Base-by-base conservation (phyloP, 257 asterid species). In the Catharanthus roseus region DNA sequence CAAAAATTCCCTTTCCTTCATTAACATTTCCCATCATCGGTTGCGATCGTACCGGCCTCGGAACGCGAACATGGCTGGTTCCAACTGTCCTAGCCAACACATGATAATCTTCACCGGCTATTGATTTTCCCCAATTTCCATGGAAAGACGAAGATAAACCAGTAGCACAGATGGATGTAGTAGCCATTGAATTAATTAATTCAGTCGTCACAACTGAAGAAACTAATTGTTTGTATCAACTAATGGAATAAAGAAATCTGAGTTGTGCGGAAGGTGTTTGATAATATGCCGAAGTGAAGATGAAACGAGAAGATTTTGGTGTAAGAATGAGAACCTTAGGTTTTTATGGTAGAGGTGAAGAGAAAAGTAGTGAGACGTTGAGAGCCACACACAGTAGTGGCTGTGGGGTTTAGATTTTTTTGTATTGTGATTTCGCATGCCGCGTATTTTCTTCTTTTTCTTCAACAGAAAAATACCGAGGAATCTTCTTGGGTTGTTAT, bases 1-100 rank as follows among this genome's bases (percentile, higher is more conserved):
- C 99, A 73, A 93, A 93, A 56, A 91, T 0, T 15, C 99, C 97
- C 53, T 88, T 92, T 1, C 96, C 95, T 77, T 81, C 91, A 69
- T 89, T 91, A 9, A 82, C 81, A 77, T 86, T 89, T 77, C 84
- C 87, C 99, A 93, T 93, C 97, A 93, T 83, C 56, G 96, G 96
- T 78, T 58, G 82, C 21, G 77, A 65, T 29, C 91, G 80, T 26
- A 86, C 72, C 0, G 95, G 84, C 82, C 82, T 80, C 2, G 78
- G 81, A 74, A 76, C 81, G 55, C 86, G 70, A n/a, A 82, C 82
- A 1, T 45, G 72, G 10, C 55, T 65, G 29, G 71, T 62, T n/a
- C 53, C 70, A 23, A 64, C 74, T n/a, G 76, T 64, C 72, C 45
- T 75, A 44, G 80, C 80, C 28, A 82, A 72, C 81, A 71, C 16